Conservation (phyloP, 2,329 filamentous ascomycete genomes). For the Neophaeococcomyces mojaviensis region DNA sequence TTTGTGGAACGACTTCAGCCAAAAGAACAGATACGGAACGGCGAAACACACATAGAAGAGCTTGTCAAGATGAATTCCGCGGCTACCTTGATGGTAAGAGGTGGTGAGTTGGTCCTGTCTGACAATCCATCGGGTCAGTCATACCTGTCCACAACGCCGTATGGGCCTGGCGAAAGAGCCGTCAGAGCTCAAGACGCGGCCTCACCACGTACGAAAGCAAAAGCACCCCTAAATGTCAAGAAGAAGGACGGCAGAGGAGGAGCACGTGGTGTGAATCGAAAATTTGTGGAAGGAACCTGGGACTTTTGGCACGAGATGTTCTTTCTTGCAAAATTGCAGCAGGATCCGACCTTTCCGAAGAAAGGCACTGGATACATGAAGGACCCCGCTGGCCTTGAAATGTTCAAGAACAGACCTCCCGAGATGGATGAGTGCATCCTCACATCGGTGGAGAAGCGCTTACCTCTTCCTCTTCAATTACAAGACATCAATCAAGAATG, state of each 20-base stretch:
- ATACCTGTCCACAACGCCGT: neutral
- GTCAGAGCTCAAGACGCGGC: neutral
- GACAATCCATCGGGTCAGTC: constrained; percentile 29
- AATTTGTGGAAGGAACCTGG: constrained; percentile 22
- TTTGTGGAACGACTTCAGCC: constrained; percentile 33
- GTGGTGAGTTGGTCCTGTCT: constrained; percentile 29
- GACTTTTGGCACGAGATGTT: constrained; percentile 23
- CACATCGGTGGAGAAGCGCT: constrained; percentile 13
- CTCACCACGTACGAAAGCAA: neutral
- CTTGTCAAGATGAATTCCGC: constrained; percentile 29
- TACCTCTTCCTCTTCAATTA: constrained; percentile 16
- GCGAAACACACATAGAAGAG: constrained; percentile 37
- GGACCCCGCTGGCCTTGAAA: constrained; percentile 12
- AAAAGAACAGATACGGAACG: constrained; percentile 33
- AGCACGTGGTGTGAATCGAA: constrained; percentile 18
- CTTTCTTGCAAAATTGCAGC: constrained; percentile 12
- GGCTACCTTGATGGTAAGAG: constrained; percentile 28
- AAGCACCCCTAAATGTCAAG: neutral
- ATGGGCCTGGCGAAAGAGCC: neutral
- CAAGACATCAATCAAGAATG: constrained; percentile 19
- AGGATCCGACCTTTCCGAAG: constrained; percentile 1
- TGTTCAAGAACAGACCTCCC: constrained; percentile 18
- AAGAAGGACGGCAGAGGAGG: neutral
- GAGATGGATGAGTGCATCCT: constrained; percentile 20
- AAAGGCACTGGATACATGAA: constrained; percentile 10